Evolutionary conservation across 1,284 basidiomycete species (phyloP).

Genomic region (Neotropicomus parvogracilis): DNA sequence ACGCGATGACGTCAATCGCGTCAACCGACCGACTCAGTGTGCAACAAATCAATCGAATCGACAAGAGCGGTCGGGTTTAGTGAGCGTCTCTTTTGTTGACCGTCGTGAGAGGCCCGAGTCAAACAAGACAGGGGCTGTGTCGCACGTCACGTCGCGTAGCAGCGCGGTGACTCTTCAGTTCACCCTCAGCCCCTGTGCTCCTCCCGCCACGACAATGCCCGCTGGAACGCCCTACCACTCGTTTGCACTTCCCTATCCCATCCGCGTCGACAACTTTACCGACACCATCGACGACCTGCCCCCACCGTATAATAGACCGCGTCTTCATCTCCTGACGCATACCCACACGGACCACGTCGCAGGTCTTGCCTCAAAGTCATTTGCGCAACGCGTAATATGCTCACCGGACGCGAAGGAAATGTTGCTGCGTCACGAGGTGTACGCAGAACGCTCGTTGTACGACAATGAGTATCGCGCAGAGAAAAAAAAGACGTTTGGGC

Average conservation of each 20-base stretch:
- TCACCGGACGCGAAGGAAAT: constrained; percentile 80
- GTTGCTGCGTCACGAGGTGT: constrained; percentile 72
- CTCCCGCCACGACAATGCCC: constrained; percentile 47
- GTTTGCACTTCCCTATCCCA: constrained; percentile 66
- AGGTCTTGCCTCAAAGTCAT: constrained; percentile 67
- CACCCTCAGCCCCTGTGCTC: constrained; percentile 17
- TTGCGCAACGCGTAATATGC: constrained; percentile 67
- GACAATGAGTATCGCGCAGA: constrained; percentile 51
- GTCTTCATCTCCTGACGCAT: constrained; percentile 75
- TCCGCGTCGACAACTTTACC: constrained; percentile 78
- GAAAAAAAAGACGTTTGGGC: constrained; percentile 59
- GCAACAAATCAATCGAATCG: too few relatives aligned
- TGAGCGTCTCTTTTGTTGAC: too few relatives aligned
- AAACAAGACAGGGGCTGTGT: neutral
- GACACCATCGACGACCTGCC: constrained; percentile 33
- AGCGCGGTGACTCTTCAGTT: too few relatives aligned
- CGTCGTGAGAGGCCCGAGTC: too few relatives aligned
- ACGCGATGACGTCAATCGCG: too few relatives aligned
- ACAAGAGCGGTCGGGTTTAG: too few relatives aligned
- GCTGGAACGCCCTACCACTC: constrained; percentile 66
- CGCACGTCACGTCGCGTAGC: too few relatives aligned
- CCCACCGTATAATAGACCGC: constrained; percentile 42
- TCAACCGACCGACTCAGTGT: too few relatives aligned
- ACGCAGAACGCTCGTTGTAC: constrained; percentile 55
- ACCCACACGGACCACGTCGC: constrained; percentile 80